Base-by-base conservation (phyloP, 106 monocot species). In the Dendrobium huoshanense region DNA sequence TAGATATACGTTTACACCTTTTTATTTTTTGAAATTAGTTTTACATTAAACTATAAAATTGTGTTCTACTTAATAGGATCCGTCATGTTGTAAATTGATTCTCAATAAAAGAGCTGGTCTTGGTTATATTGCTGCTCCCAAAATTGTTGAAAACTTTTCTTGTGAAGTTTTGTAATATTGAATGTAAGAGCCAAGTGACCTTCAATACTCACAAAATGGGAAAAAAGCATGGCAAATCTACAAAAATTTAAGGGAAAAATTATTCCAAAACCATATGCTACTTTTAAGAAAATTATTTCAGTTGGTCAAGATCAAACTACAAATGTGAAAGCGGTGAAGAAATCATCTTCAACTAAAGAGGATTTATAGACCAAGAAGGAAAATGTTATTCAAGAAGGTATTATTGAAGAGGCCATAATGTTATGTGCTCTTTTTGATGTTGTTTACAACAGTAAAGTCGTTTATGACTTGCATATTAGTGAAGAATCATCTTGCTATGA, bases 371-470 rank as follows among this genome's bases (percentile, higher is more conserved):
- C 37, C 0, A 90, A 90, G 86, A 95, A 87, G 55, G 55, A 31
- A 42, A 90, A 87, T 75, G 45, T 92, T 33, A 77, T 95, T 44
- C 55, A 84, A 54, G 72, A 77, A 37, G 91, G 91, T n/a, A 81
- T 87, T 9, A n/a, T 78, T 24, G 83, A 49, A 65, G 87, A 80
- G 25, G 82, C 84, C 6, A 80, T 92, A 42, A 87, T 41, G 78
- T 44, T 83, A 5, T 95, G 92, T 81, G 65, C 75, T 2, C 20
- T 85, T 11, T 92, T 90, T 78, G 88, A 95, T 41, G 78, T 95
- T 11, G 95, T 90, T 10, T 90, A 90, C 88, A 95, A 92, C 79
- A 87, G 88, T 9, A 77, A 90, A 20, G 72, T 44, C 17, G 95
- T 90, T 4, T 89, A 84, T 29, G 55, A 79, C 29, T 78, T 22